Conservation (phyloP, 768 basidiomycete genomes). For the Suillus discolor region DNA sequence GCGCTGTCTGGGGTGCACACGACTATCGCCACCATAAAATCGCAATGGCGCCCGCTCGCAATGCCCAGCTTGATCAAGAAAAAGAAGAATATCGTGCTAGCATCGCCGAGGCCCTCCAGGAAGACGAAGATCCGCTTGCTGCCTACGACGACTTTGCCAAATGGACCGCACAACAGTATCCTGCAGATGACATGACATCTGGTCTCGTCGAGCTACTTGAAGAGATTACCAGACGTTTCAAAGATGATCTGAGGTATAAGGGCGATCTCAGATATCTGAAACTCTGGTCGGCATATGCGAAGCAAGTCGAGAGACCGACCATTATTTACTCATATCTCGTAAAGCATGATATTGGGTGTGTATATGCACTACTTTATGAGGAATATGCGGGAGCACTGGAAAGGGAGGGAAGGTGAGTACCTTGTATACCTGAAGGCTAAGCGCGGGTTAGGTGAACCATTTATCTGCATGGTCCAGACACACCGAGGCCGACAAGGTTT, state of each 20-base stretch:
- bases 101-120: conserved; percentile 57
- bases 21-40: neutral
- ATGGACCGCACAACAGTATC: conserved; percentile 85
- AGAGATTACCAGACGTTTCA: conserved; percentile 80
- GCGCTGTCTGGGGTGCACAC: neutral
- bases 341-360: conserved; percentile 73
- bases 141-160: conserved; percentile 86
- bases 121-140: conserved; percentile 87
- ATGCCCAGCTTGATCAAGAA: conserved; percentile 33
- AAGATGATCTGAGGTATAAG: conserved; percentile 81
- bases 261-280: conserved; percentile 90
- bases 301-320: conserved; percentile 70
- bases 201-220: conserved; percentile 83
- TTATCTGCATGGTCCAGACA: conserved; percentile 46
- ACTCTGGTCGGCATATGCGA: conserved; percentile 88
- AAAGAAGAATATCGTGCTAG: conserved; percentile 33
- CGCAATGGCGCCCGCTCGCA: conserved; percentile 27
- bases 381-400: conserved; percentile 87
- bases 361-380: conserved; percentile 83
- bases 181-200: conserved; percentile 65
- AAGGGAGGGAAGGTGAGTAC: conserved; percentile 69
- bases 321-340: conserved; percentile 74
- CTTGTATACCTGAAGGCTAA: neutral
- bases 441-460: neutral
- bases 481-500: conserved; percentile 79